A percentile compares a stretch with the other conserved stretches of the same genome.
These are phyloP conservation scores for Citeromyces siamensis DNA, from an alignment of 1,139 yeast species.

Conservation along the genomic window DNA sequence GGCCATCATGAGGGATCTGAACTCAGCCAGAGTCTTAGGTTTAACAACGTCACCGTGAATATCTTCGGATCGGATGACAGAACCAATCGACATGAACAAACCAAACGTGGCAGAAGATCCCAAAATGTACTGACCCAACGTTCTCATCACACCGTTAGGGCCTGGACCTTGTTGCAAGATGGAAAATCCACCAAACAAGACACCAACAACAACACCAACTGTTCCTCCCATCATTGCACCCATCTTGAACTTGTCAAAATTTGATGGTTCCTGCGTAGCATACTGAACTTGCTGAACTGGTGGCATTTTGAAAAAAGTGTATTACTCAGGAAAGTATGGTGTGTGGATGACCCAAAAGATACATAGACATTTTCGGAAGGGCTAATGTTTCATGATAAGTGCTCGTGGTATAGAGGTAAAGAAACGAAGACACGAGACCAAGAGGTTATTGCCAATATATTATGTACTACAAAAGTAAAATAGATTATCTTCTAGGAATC, in stretches of 20 bases:
- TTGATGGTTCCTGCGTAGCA: constrained; percentile 70
- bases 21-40: constrained; percentile 16
- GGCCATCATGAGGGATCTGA: constrained; percentile 20
- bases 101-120: constrained; percentile 98
- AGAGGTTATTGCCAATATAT: too few species aligned
- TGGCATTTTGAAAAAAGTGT: constrained; percentile 37
- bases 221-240: constrained; percentile 82
- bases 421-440: too few species aligned
- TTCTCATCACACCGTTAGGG: constrained; percentile 96
- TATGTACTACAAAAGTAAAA: too few species aligned
- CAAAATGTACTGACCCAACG: constrained; percentile 90
- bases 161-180: constrained; percentile 93
- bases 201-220: constrained; percentile 94
- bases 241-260: constrained; percentile 95
- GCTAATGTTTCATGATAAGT: not conserved
- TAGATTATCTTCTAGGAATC: too few species aligned
- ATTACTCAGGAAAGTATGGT: not conserved
- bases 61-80: constrained; percentile 76
- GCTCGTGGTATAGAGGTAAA: too few species aligned
- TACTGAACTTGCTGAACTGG: constrained; percentile 73
- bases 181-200: constrained; percentile 87
- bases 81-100: constrained; percentile 89
- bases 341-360: not conserved
- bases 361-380: not conserved
- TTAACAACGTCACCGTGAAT: constrained; percentile 6